A percentile compares a stretch with the other conserved stretches of the same genome.
Evolutionary conservation across 2,329 filamentous ascomycete genomes (phyloP).

Genomic region (Nemania sp.): DNA sequence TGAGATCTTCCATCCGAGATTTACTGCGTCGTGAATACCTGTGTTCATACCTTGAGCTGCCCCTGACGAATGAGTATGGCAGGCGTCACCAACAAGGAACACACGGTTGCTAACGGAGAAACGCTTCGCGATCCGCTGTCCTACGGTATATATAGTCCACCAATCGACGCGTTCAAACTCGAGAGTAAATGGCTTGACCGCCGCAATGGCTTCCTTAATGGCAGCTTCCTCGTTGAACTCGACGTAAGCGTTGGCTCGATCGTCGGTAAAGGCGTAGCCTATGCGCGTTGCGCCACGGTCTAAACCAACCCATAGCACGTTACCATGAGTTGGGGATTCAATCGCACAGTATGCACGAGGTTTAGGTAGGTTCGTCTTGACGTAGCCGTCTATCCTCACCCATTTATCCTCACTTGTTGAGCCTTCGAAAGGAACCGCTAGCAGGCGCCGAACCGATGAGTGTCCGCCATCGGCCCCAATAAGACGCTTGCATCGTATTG

Average conservation of each 20-base stretch:
- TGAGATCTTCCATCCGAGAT: constrained; percentile 63
- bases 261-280: constrained; percentile 63
- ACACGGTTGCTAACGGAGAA: constrained; percentile 59
- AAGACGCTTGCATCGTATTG: constrained; percentile 57
- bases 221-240: constrained; percentile 50
- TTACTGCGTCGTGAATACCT: constrained; percentile 62
- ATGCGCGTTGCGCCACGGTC: constrained; percentile 66
- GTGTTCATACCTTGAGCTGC: constrained; percentile 70
- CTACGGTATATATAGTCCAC: constrained; percentile 56
- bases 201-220: constrained; percentile 30
- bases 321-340: constrained; percentile 64
- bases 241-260: constrained; percentile 53
- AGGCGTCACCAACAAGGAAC: constrained; percentile 68
- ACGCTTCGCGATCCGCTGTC: constrained; percentile 42
- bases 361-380: constrained; percentile 63
- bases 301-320: constrained; percentile 66
- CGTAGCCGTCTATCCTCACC: constrained; percentile 63
- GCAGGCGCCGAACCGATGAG: constrained; percentile 60
- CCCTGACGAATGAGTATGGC: constrained; percentile 66
- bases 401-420: constrained; percentile 63
- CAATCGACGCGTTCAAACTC: constrained; percentile 55
- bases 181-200: constrained; percentile 52
- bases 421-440: constrained; percentile 63
- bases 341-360: constrained; percentile 61
- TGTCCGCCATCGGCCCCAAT: constrained; percentile 65